phyloP scores from a whole-genome alignment of 495 filamentous ascomycete genomes.

The Neurospora tetrasperma region DNA sequence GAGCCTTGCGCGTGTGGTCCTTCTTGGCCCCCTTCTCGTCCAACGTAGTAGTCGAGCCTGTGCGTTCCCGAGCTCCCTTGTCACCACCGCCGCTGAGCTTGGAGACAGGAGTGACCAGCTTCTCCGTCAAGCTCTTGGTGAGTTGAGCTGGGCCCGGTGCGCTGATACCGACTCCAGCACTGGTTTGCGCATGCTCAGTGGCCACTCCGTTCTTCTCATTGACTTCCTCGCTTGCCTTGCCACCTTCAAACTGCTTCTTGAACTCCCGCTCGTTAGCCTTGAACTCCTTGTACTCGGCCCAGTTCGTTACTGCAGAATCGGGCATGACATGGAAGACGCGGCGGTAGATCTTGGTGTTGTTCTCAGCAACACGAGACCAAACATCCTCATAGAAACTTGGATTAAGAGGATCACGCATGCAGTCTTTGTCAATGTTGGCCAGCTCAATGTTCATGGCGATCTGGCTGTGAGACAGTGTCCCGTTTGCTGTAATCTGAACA shows the following conservation, averaged over 20 bases:
- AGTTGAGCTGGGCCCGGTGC: slow-evolving; percentile 18
- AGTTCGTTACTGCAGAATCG: slow-evolving; percentile 84
- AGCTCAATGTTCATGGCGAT: slow-evolving; percentile 57
- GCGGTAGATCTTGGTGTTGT: slow-evolving; percentile 89
- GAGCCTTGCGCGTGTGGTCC: background rate
- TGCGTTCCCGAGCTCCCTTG: background rate
- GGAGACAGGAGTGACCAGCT: slow-evolving; percentile 2
- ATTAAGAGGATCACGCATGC: slow-evolving; percentile 69
- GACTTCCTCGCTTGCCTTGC: slow-evolving; percentile 29
- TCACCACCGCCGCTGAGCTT: background rate
- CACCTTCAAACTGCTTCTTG: slow-evolving; percentile 49
- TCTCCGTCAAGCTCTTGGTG: slow-evolving; percentile 10
- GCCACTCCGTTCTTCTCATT: slow-evolving; percentile 17
- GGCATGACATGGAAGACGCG: slow-evolving; percentile 95
- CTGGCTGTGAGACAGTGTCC: slow-evolving; percentile 36
- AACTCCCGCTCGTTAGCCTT: slow-evolving; percentile 70
- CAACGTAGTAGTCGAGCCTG: background rate
- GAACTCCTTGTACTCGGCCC: slow-evolving; percentile 91
- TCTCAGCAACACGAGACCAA: slow-evolving; percentile 81
- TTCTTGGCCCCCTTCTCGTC: slow-evolving; percentile 16
- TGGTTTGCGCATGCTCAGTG: slow-evolving; percentile 5
- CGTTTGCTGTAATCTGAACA: slow-evolving; percentile 29
- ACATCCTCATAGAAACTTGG: slow-evolving; percentile 76
- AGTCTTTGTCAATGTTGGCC: slow-evolving; percentile 42
- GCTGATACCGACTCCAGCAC: slow-evolving; percentile 21